Conservation (phyloP, 176 grass and related monocot genomes). For the Rhynchospora tenuis region DNA sequence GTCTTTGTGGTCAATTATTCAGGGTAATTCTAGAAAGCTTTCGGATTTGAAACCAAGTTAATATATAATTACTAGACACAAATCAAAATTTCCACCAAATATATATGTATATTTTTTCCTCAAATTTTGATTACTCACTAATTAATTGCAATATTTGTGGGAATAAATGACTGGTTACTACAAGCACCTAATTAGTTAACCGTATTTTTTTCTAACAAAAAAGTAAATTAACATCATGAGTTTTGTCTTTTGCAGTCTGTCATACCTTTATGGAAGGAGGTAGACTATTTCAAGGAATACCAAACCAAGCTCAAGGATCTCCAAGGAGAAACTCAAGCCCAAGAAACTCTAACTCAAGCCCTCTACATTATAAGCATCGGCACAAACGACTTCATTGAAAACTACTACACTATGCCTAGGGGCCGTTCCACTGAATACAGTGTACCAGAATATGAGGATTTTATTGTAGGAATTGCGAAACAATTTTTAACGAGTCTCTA, state of each 20-base stretch:
- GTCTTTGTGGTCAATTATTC: not conserved
- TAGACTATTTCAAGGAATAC: slow-evolving; percentile 41
- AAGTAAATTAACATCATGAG: not conserved
- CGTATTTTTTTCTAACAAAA: not conserved
- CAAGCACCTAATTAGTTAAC: not conserved
- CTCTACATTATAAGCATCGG: slow-evolving; percentile 28
- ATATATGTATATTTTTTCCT: not conserved
- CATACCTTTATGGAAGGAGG: slow-evolving; percentile 25
- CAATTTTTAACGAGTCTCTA: slow-evolving; percentile 43
- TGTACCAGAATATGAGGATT: slow-evolving; percentile 32
- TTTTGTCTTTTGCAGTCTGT: slow-evolving; percentile 23
- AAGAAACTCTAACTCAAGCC: not conserved
- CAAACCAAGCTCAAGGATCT: slow-evolving; percentile 12
- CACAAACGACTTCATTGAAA: slow-evolving; percentile 31
- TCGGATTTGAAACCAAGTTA: not conserved
- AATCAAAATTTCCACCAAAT: not conserved
- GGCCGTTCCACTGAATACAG: slow-evolving; percentile 14
- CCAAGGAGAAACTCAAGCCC: slow-evolving; percentile 18
- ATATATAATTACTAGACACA: not conserved
- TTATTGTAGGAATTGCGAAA: slow-evolving; percentile 25
- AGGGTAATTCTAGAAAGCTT: not conserved
- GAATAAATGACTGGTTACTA: not conserved
- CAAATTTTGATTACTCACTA: not conserved
- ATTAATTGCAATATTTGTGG: not conserved
- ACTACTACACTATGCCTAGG: not conserved